A percentile compares a stretch with the other conserved stretches of the same genome.
These are phyloP conservation scores for Grammothele lineata DNA, from an alignment of 768 basidiomycete species.

Conservation along the genomic window DNA sequence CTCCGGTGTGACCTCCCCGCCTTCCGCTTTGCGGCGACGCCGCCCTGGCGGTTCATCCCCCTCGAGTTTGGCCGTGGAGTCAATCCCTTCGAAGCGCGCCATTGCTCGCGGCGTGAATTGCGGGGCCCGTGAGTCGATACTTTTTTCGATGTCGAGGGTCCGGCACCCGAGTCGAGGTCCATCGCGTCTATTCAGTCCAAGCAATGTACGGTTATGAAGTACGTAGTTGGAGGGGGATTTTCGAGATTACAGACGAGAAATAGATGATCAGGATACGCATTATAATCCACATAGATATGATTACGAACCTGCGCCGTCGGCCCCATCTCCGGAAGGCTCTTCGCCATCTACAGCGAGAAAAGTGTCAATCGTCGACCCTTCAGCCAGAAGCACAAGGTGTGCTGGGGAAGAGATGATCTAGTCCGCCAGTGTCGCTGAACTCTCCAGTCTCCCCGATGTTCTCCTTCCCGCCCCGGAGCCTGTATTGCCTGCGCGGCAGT, in stretches of 20 bases:
- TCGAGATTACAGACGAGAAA: not conserved
- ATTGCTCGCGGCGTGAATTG: constrained; percentile 71
- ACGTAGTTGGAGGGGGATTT: not conserved
- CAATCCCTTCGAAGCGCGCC: constrained; percentile 80
- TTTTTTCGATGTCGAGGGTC: constrained; percentile 21
- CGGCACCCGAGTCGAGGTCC: constrained; percentile 42
- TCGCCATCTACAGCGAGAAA: constrained; percentile 9
- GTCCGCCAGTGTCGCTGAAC: constrained; percentile 3
- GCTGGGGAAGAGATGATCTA: constrained; percentile 18
- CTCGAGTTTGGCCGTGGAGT: constrained; percentile 42
- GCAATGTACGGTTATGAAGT: not conserved
- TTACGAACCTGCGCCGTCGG: constrained; percentile 15
- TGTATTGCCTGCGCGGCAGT: no score
- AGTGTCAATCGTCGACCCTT: constrained; percentile 8
- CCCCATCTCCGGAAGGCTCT: constrained; percentile 3
- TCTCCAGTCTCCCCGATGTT: no score
- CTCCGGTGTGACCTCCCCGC: constrained; percentile 69
- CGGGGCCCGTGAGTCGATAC: constrained; percentile 85
- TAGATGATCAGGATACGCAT: not conserved
- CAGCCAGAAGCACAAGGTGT: constrained; percentile 1
- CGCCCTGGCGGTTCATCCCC: constrained; percentile 68
- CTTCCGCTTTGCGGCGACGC: constrained; percentile 54
- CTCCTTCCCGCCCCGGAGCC: not conserved
- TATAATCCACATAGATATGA: no score
- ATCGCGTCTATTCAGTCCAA: constrained; percentile 40